Evolutionary conservation across 2,329 filamentous ascomycete species (phyloP).

Genomic region (Chaetomiaceae sp.): DNA sequence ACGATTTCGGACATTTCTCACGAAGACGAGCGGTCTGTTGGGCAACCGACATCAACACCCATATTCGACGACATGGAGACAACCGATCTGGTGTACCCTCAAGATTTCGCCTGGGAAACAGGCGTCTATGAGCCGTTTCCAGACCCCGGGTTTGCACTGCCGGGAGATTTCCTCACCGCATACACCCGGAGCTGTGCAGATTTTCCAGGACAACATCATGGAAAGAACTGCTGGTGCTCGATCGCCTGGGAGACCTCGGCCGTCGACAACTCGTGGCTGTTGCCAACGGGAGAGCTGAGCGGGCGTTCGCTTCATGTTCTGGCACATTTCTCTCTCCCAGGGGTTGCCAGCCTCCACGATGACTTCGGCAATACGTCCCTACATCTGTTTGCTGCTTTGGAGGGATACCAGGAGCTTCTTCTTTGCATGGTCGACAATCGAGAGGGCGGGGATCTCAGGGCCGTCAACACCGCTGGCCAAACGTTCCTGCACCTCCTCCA

Average conservation of each 20-base stretch:
- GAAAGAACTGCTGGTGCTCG: slow-evolving; percentile 31
- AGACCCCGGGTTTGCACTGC: slow-evolving; percentile 34
- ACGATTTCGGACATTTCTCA: slow-evolving; percentile 25
- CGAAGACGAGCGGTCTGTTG: slow-evolving; percentile 4
- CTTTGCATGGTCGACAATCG: slow-evolving; percentile 24
- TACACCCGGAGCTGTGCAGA: slow-evolving; percentile 27
- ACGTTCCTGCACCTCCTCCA: slow-evolving; percentile 45
- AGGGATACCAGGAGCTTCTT: slow-evolving; percentile 29
- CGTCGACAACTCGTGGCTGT: slow-evolving; percentile 26
- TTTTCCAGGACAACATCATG: slow-evolving; percentile 27
- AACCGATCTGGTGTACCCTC: background rate
- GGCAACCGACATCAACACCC: background rate
- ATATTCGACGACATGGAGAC: background rate
- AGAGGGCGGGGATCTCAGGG: slow-evolving; percentile 20
- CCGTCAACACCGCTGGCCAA: slow-evolving; percentile 43
- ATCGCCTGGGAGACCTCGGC: slow-evolving; percentile 28
- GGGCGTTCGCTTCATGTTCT: slow-evolving; percentile 24
- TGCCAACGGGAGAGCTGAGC: slow-evolving; percentile 29
- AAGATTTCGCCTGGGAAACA: background rate
- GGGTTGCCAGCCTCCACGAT: slow-evolving; percentile 32
- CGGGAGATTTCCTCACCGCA: slow-evolving; percentile 45
- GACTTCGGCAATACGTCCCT: slow-evolving; percentile 45
- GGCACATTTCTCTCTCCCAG: slow-evolving; percentile 15
- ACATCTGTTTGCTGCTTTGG: slow-evolving; percentile 42
- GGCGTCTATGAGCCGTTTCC: slow-evolving; percentile 23